A percentile compares a stretch with the other conserved stretches of the same genome.
Evolutionary conservation across 2,329 filamentous ascomycete genomes (phyloP).

Genomic region (Meredithiella fracta): DNA sequence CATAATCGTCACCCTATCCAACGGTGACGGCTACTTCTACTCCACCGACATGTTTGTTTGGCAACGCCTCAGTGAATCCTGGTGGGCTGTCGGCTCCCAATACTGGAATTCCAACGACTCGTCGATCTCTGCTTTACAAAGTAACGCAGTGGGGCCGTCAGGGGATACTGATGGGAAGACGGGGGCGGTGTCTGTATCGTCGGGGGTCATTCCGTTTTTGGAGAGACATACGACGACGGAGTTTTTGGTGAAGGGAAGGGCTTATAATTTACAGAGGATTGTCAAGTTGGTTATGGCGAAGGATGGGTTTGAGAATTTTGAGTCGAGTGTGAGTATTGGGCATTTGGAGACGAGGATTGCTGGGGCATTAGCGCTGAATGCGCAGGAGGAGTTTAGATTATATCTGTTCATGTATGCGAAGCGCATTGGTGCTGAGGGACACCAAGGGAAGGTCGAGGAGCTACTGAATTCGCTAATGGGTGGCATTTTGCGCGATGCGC

Average conservation of each 20-base stretch:
- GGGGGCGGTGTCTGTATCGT: constrained; percentile 46
- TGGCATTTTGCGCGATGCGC: constrained; percentile 46
- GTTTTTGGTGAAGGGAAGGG: constrained; percentile 75
- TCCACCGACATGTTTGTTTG: constrained; percentile 71
- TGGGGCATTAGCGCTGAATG: constrained; percentile 66
- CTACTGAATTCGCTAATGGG: constrained; percentile 68
- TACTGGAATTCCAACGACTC: constrained; percentile 98
- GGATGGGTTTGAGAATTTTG: constrained; percentile 84
- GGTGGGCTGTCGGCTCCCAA: constrained; percentile 96
- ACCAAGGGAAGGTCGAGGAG: constrained; percentile 82
- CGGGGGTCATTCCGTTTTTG: constrained; percentile 81
- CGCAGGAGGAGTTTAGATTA: constrained; percentile 80
- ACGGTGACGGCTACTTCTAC: constrained; percentile 89
- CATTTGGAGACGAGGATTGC: constrained; percentile 92
- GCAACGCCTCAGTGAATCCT: constrained; percentile 90
- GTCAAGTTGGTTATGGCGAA: constrained; percentile 77
- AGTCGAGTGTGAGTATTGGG: constrained; percentile 78
- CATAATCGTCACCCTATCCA: constrained; percentile 77
- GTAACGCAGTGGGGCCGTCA: constrained; percentile 47
- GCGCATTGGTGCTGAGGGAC: constrained; percentile 75
- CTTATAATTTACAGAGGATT: constrained; percentile 78
- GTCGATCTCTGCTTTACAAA: constrained; percentile 64
- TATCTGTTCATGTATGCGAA: constrained; percentile 99
- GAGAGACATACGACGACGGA: constrained; percentile 92
- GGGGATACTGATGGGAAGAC: constrained; percentile 30